Conservation (phyloP, 495 filamentous ascomycete species). For the Aspergillus wentii region DNA sequence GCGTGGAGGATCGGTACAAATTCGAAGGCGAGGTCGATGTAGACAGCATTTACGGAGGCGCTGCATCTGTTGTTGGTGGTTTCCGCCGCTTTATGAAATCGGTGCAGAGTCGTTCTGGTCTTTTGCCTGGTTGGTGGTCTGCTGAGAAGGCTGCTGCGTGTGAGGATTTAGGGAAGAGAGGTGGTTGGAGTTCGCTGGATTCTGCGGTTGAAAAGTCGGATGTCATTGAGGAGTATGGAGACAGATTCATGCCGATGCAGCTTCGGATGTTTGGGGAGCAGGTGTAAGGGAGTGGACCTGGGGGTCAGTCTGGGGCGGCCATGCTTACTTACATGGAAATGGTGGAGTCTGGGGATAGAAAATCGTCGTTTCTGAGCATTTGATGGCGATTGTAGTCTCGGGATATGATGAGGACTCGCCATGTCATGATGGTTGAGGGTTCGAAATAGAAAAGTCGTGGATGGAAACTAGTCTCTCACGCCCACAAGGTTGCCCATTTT, state of each 20-base stretch:
- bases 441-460: too few species aligned
- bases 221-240: conserved; percentile 33
- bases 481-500: too few species aligned
- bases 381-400: too few species aligned
- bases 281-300: not conserved
- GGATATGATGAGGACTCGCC: too few species aligned
- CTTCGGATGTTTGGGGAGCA: conserved; percentile 20
- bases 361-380: too few species aligned
- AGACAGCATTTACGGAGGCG: conserved; percentile 23
- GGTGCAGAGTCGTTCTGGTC: conserved; percentile 12
- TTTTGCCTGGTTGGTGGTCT: conserved; percentile 42
- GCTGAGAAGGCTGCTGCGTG: conserved; percentile 21
- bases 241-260: conserved; percentile 38
- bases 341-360: not conserved
- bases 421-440: too few species aligned
- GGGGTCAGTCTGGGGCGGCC: not conserved
- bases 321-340: not conserved
- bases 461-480: too few species aligned
- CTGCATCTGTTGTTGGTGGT: conserved; percentile 3
- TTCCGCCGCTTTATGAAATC: conserved; percentile 20
- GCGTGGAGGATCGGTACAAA: conserved; percentile 32
- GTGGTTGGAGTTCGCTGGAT: conserved; percentile 13
- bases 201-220: conserved; percentile 24
- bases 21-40: conserved; percentile 13
- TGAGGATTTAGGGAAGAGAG: conserved; percentile 14